Percentiles rank a stretch among this genome's conserved stretches.
Evolutionary conservation across 495 filamentous ascomycete genomes (phyloP).

Genomic region (Astrocystis sublimbata): DNA sequence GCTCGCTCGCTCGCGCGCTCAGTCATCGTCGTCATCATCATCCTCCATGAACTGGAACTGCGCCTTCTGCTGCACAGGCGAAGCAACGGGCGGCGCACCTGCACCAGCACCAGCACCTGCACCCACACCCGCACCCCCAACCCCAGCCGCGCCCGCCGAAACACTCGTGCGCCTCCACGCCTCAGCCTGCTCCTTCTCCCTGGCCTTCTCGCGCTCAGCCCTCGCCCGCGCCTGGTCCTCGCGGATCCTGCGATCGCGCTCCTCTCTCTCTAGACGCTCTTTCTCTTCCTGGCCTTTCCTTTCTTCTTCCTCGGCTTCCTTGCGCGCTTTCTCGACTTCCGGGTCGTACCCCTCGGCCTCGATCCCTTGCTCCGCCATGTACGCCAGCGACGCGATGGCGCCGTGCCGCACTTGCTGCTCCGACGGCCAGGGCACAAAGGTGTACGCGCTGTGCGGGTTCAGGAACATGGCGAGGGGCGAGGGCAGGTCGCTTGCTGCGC

Average conservation of each 20-base stretch:
- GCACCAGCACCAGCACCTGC: neutral
- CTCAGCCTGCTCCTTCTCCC: conserved; percentile 37
- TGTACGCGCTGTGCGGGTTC: conserved; percentile 49
- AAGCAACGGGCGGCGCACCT: neutral
- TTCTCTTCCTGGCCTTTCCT: conserved; percentile 42
- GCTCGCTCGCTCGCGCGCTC: conserved; percentile 15
- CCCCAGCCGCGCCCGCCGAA: conserved; percentile 11
- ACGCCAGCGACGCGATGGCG: conserved; percentile 60
- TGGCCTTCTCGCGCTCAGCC: conserved; percentile 24
- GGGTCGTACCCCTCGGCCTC: conserved; percentile 59
- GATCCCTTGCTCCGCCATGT: conserved; percentile 56
- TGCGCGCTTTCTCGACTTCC: conserved; percentile 47
- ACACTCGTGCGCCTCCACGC: conserved; percentile 39
- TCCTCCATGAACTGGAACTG: conserved; percentile 55
- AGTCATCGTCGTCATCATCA: conserved; percentile 55
- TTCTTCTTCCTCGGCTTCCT: conserved; percentile 44
- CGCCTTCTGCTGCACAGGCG: conserved; percentile 29
- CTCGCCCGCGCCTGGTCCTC: conserved; percentile 37
- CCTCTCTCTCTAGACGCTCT: conserved; percentile 46
- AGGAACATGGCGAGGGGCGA: conserved; percentile 47
- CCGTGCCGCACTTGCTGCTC: conserved; percentile 64
- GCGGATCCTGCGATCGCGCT: conserved; percentile 38
- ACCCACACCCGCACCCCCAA: conserved; percentile 7
- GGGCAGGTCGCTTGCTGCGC: conserved; percentile 33
- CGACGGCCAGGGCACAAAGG: conserved; percentile 69